Conservation (phyloP, 179 eudicot genomes). For the Amaranthus tricolor region DNA sequence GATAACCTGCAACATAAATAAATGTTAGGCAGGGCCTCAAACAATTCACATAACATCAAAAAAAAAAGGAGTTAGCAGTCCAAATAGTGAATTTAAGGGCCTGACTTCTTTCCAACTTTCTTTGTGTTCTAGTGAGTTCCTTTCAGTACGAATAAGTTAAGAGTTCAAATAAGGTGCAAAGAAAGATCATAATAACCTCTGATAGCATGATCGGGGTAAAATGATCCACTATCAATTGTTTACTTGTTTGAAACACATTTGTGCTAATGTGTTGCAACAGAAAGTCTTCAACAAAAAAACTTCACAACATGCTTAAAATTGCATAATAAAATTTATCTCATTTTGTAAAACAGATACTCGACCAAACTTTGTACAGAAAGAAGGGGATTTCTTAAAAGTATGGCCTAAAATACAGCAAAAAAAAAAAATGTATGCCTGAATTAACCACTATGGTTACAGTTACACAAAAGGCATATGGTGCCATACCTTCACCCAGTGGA, state of each 20-base stretch:
- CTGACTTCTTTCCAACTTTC: no score
- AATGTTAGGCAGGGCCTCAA: background rate
- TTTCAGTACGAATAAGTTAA: no score
- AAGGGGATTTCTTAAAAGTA: background rate
- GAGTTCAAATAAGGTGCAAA: no score
- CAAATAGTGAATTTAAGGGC: background rate
- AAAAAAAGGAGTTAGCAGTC: background rate
- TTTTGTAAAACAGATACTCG: background rate
- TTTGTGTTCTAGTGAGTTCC: no score
- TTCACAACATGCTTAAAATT: slow-evolving; percentile 2
- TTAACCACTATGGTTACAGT: background rate
- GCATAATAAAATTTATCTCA: background rate
- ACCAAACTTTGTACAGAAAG: background rate
- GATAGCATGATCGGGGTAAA: background rate
- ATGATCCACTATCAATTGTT: background rate
- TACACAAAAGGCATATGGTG: slow-evolving; percentile 1
- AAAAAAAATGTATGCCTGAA: background rate
- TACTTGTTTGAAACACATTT: background rate
- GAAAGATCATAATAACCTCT: background rate
- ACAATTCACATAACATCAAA: background rate
- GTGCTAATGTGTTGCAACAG: background rate
- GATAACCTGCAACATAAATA: slow-evolving; percentile 54
- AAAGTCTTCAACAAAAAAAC: background rate
- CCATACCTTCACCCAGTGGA: slow-evolving; percentile 86
- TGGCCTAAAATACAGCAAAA: background rate